A percentile compares a stretch with the other conserved stretches of the same genome.
Conservation (phyloP, 1,284 basidiomycete genomes). For the Ganoderma meredithae region DNA sequence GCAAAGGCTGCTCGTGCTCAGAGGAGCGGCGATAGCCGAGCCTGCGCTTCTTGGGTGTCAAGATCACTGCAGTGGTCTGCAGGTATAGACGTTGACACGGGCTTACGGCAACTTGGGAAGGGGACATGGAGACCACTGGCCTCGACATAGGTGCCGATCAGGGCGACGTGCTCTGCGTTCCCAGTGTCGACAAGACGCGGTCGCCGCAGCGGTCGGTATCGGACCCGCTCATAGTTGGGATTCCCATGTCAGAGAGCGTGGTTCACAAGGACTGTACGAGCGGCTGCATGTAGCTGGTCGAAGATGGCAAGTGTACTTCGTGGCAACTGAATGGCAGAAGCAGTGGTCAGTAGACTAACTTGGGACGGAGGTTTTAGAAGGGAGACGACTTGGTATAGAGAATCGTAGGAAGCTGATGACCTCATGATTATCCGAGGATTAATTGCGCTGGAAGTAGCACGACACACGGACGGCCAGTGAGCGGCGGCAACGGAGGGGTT, state of each 20-base stretch:
- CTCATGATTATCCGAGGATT: conserved; percentile 33
- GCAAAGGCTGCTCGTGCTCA: not conserved
- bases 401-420: conserved; percentile 24
- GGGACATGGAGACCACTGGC: not conserved
- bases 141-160: conserved; percentile 16
- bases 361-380: conserved; percentile 17
- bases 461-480: conserved; percentile 11
- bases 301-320: conserved; percentile 6
- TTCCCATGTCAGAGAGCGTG: conserved; percentile 4
- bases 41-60: not conserved
- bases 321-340: conserved; percentile 25
- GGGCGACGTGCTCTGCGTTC: not conserved
- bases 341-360: conserved; percentile 17
- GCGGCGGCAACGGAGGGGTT: not conserved
- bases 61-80: not conserved
- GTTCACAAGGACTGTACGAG: conserved; percentile 1
- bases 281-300: not conserved
- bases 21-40: not conserved
- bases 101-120: not conserved
- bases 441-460: conserved; percentile 13
- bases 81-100: not conserved
- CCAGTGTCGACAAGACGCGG: not conserved
- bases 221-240: not conserved
- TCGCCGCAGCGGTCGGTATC: not conserved
- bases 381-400: conserved; percentile 10